Evolutionary conservation across 2,329 filamentous ascomycete genomes (phyloP), one percentile per base, ranked within the genome.

Genomic region (Dactylonectria macrodidyma): DNA sequence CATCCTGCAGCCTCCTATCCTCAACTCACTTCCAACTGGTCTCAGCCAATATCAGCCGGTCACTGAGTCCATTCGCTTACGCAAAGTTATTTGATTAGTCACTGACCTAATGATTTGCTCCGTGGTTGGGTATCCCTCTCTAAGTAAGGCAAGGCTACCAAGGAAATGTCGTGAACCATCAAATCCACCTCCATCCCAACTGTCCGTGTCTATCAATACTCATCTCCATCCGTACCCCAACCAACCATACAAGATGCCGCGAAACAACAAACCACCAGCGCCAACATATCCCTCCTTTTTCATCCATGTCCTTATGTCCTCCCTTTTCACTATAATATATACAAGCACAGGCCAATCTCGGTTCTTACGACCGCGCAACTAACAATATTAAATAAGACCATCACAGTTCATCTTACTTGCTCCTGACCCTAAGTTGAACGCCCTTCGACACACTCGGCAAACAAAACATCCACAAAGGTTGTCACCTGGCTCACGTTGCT

Each of bases 401-500:
- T 44, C 41, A n/a, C n/a, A n/a, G 16, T 44, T 16, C 3, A 33
- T 50, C 24, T 24, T 62, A 47, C 24, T n/a, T 33, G 14, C 34
- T 5, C 26, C 14, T 11, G 11, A 3, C 30, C 30, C 36, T n/a
- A 52, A 14, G n/a, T 54, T 64, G 52, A 73, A 47, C 74, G 74
- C 34, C 63, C 66, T 54, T 76, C 74, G 12, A 76, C 67, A 5
- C 74, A 75, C 55, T 75, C 74, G 19, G 72, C 67, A 56, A 76
- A 74, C 59, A 76, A 65, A 11, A 69, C 57, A 65, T 76, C 74
- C 14, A 76, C 74, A 67, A 76, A 76, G 52, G 72, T 75, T 8
- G 58, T 51, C 33, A 66, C 63, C 34, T 69, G 60, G 38, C 50
- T 72, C 41, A 67, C 60, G 3, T 65, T 64, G 16, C 72, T 70